phyloP scores from a whole-genome alignment of 306 rosid species.

The Rosa multiflora region DNA sequence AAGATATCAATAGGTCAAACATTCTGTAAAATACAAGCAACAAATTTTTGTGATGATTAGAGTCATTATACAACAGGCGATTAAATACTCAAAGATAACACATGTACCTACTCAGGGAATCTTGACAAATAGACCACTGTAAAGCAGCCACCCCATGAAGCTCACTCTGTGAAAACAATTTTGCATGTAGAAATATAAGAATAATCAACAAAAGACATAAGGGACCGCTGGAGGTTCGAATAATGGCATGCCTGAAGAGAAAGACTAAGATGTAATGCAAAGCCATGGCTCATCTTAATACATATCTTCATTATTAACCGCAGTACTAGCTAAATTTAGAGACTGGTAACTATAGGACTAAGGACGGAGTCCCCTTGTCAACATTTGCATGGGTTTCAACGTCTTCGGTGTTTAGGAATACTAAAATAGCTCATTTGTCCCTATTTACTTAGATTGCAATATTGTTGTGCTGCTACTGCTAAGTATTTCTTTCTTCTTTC shows the following conservation, averaged over 20 bases:
- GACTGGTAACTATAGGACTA: neutral
- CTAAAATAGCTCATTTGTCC: neutral
- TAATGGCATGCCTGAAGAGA: neutral
- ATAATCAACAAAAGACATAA: neutral
- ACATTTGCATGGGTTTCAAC: neutral
- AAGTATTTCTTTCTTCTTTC: neutral
- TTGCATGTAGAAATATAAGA: constrained; percentile 1
- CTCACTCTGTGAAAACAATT: constrained; percentile 60
- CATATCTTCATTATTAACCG: neutral
- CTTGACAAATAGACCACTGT: constrained; percentile 92
- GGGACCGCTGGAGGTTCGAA: neutral
- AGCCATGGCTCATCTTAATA: neutral
- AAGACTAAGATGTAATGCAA: neutral
- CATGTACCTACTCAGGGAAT: constrained; percentile 72
- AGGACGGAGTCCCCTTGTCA: neutral
- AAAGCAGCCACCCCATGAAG: constrained; percentile 93
- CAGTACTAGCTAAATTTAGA: no score
- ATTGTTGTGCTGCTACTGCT: neutral
- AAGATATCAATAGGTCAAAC: neutral
- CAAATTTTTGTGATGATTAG: neutral
- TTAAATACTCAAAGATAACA: neutral
- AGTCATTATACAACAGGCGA: neutral
- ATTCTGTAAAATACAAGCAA: neutral
- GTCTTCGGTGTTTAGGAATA: neutral
- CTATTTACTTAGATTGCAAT: neutral